These are phyloP conservation scores for Scenedesmus sp. DNA, from an alignment of 163 green algal genomes.

Conservation along the genomic window DNA sequence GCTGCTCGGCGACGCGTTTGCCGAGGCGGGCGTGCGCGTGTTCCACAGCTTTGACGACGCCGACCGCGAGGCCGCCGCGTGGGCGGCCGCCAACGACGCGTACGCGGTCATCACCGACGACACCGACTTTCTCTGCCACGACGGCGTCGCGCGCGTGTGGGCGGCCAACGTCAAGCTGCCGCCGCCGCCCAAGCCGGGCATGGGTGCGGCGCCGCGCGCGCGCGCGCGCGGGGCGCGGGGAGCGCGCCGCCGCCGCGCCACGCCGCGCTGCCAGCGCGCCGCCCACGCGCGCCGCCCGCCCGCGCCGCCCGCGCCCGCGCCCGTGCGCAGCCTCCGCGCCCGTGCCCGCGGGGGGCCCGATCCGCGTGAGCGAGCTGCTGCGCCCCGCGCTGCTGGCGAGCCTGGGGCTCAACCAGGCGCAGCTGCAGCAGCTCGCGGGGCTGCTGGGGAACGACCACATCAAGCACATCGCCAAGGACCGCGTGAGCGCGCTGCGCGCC, in stretches of 20 bases:
- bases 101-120: conserved; percentile 44
- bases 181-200: too few species aligned
- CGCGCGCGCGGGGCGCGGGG: too few species aligned
- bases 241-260: too few species aligned
- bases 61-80: conserved; percentile 35
- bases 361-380: conserved; percentile 39
- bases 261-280: too few species aligned
- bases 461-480: conserved; percentile 37
- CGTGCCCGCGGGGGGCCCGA: too few species aligned
- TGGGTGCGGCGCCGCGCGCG: too few species aligned
- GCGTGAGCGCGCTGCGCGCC: conserved; percentile 10
- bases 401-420: conserved; percentile 26
- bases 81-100: conserved; percentile 22
- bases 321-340: too few species aligned
- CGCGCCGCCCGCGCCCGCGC: too few species aligned
- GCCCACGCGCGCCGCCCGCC: too few species aligned
- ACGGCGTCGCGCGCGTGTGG: conserved; percentile 39
- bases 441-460: conserved; percentile 46
- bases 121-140: conserved; percentile 44
- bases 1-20: conserved; percentile 38
- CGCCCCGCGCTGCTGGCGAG: conserved; percentile 15
- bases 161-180: conserved; percentile 39
- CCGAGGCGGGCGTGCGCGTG: conserved; percentile 13
- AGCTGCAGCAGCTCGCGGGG: conserved; percentile 42
- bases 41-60: conserved; percentile 43